These are phyloP conservation scores for Trichoderma cornu-damae DNA, from an alignment of 2,329 filamentous ascomycete genomes.

Conservation along the genomic window DNA sequence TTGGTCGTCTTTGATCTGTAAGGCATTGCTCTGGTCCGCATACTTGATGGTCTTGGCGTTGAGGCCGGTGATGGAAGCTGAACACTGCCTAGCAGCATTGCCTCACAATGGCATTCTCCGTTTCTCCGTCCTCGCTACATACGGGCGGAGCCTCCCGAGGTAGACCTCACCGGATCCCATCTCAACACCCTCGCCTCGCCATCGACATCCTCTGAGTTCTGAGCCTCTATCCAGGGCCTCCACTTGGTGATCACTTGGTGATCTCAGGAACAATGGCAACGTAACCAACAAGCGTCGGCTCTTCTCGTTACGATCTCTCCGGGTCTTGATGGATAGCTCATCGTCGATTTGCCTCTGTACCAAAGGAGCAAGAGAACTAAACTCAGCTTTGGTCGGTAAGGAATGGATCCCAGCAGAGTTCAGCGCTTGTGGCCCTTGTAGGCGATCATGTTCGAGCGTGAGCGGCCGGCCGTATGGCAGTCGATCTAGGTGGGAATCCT, in stretches of 20 bases:
- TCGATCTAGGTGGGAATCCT: no score
- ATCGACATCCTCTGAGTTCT: slow-evolving; percentile 49
- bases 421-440: no score
- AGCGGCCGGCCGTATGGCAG: no score
- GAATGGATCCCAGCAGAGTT: no score
- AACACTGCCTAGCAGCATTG: no score
- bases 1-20: slow-evolving; percentile 16
- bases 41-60: slow-evolving; percentile 58
- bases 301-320: no score
- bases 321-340: no score
- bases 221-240: slow-evolving; percentile 57
- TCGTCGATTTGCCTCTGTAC: no score
- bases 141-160: slow-evolving; percentile 40
- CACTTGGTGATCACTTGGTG: slow-evolving; percentile 67
- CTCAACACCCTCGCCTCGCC: slow-evolving; percentile 48
- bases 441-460: no score
- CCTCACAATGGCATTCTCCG: no score
- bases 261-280: slow-evolving; percentile 81
- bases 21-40: background rate
- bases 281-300: slow-evolving; percentile 81
- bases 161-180: slow-evolving; percentile 42
- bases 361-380: no score
- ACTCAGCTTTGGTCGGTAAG: no score
- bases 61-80: slow-evolving; percentile 60
- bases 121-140: slow-evolving; percentile 33